These are phyloP conservation scores for Botryotinia calthae DNA, from an alignment of 2,329 filamentous ascomycete species.

Conservation along the genomic window DNA sequence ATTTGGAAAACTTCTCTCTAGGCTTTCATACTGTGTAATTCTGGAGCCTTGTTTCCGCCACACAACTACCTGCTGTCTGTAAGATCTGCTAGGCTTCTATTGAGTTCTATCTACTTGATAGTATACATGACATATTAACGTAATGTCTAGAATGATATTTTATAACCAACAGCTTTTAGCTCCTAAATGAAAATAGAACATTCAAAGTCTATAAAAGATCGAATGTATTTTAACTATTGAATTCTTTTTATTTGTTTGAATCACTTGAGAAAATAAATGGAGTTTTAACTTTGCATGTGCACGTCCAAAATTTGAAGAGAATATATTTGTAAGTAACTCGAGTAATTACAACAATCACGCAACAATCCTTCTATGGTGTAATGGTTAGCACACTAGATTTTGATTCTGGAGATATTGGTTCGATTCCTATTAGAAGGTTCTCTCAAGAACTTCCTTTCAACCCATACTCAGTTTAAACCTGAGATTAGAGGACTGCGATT, in stretches of 20 bases:
- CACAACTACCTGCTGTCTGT: not conserved
- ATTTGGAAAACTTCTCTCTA: not conserved
- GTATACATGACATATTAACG: not conserved
- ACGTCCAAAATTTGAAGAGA: too few relatives aligned
- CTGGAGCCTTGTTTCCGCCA: not conserved
- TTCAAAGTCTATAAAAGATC: not conserved
- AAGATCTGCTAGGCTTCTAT: not conserved
- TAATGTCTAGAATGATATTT: too few relatives aligned
- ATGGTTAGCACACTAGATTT: constrained; percentile 22
- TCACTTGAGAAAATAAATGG: not conserved
- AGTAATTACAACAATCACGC: not conserved
- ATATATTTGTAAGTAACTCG: rapidly evolving
- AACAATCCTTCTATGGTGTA: constrained; percentile 20
- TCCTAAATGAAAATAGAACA: not conserved
- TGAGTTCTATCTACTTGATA: not conserved
- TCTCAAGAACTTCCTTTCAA: constrained; percentile 8
- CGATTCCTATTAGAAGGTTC: constrained; percentile 23
- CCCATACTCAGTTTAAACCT: constrained; percentile 16
- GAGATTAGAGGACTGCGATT: not conserved
- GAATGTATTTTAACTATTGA: not conserved
- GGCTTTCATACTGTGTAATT: not conserved
- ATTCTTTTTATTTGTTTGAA: rapidly evolving
- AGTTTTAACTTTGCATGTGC: not conserved
- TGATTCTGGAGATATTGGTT: constrained; percentile 24
- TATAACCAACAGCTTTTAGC: not conserved